Evolutionary conservation across 495 filamentous ascomycete species (phyloP).

Genomic region (Penicillium robsamsonii): DNA sequence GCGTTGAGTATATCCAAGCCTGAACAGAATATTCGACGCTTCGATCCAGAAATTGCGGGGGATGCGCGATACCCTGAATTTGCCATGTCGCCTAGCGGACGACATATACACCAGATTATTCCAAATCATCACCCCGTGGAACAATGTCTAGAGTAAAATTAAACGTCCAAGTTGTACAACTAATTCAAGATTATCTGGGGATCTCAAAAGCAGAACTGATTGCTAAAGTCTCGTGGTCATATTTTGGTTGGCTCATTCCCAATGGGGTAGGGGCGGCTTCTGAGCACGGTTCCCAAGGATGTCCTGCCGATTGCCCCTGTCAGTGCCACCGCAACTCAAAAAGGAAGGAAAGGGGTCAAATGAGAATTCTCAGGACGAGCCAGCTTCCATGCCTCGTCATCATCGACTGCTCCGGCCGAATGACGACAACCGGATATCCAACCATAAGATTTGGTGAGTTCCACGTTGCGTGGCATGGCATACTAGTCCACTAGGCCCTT

Average conservation of each 20-base stretch:
- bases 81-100: not conserved
- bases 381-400: not conserved
- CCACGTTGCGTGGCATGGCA: slow-evolving; percentile 2
- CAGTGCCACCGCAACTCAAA: not conserved
- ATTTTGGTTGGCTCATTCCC: not conserved
- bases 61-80: not conserved
- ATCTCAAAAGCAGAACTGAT: not conserved
- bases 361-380: not conserved
- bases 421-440: not conserved
- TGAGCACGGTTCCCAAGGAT: not conserved
- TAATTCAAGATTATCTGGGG: not conserved
- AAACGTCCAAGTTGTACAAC: not conserved
- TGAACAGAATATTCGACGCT: not conserved
- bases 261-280: not conserved
- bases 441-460: not conserved
- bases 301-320: slow-evolving; percentile 2
- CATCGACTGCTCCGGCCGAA: slow-evolving; percentile 6
- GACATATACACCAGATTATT: not conserved
- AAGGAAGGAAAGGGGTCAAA: not conserved
- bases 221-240: not conserved
- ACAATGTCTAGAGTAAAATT: not conserved
- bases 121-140: not conserved
- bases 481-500: not conserved
- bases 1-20: not conserved
- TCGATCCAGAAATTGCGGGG: slow-evolving; percentile 1